Evolutionary conservation across 2,329 filamentous ascomycete species (phyloP).

Genomic region (Didymosphaeria variabile): DNA sequence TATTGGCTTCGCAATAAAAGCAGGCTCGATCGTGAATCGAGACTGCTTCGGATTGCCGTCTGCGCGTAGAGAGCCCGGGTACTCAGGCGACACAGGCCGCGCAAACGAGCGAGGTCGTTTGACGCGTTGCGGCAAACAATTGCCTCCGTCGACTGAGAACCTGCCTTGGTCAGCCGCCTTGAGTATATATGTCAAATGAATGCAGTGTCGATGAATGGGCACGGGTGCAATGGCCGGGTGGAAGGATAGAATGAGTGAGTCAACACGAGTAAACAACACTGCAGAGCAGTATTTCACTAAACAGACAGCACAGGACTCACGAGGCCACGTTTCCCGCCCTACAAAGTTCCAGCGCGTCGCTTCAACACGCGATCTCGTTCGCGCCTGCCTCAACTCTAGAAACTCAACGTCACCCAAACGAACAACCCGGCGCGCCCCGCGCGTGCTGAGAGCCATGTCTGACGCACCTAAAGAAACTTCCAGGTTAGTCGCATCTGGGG

Average conservation of each 20-base stretch:
- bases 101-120: not conserved
- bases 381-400: not conserved
- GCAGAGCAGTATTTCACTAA: not conserved
- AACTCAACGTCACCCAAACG: not conserved
- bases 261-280: not conserved
- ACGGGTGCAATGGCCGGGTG: not conserved
- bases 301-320: not conserved
- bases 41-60: not conserved
- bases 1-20: not conserved
- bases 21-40: not conserved
- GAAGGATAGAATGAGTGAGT: not conserved
- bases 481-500: not conserved
- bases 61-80: not conserved
- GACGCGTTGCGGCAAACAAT: not conserved
- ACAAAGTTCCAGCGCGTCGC: not conserved
- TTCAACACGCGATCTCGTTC: slow-evolving; percentile 3
- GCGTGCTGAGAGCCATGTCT: not conserved
- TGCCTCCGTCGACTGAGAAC: not conserved
- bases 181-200: not conserved
- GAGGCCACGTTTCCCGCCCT: not conserved
- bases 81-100: not conserved
- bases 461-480: not conserved
- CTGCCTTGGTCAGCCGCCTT: not conserved
- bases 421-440: not conserved
- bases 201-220: not conserved